Base-by-base conservation (phyloP, 331 rosid genomes). In the Cucumis variabilis region DNA sequence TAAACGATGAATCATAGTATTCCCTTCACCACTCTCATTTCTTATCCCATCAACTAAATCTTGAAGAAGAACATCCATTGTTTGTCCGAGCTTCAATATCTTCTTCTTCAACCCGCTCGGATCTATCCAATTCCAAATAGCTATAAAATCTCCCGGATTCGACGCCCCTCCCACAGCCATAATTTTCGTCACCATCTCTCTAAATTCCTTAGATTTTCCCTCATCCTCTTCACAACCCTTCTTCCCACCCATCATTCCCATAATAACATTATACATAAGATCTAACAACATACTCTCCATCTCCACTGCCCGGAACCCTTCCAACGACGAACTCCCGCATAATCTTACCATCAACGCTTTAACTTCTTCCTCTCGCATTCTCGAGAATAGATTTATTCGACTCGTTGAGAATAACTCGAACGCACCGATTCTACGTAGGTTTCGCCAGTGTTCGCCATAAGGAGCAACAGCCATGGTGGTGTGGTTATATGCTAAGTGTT, bases 1-100 rank as follows among this genome's bases (percentile, higher is more conserved):
- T 8, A 93, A 90, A 77, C 92, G 91, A 50, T 88, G 90, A 12
- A 92, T 88, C 94, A 89, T 92, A 10, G 90, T 87, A 11, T 89
- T 82, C 23, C 6, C 28, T 6, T 15, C 27, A 14, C 33, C 53
- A 3, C 14, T 16, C 11, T 70, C 17, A 80, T 51, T 65, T 17
- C 93, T 86, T 68, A 62, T 89, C 51, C 89, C 91, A 48, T 90
- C 92, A 63, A 90, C 51, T 5, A 92, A 81, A 4, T 88, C 89
- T 84, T 92, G 93, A 20, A 92, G 71, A 44, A 92, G 87, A 7
- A 67, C 41, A 87, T 92, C 91, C 1, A 67, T 21, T 70, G 33
- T 89, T 20, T 53, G 62, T 9, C 88, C 72, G 51, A 88, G 24
- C 27, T 50, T 83, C 86, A 71, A 85, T 3, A 90, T 19, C 83